phyloP scores from a whole-genome alignment of 140 eudicot genomes.

The Senecio squalidus region DNA sequence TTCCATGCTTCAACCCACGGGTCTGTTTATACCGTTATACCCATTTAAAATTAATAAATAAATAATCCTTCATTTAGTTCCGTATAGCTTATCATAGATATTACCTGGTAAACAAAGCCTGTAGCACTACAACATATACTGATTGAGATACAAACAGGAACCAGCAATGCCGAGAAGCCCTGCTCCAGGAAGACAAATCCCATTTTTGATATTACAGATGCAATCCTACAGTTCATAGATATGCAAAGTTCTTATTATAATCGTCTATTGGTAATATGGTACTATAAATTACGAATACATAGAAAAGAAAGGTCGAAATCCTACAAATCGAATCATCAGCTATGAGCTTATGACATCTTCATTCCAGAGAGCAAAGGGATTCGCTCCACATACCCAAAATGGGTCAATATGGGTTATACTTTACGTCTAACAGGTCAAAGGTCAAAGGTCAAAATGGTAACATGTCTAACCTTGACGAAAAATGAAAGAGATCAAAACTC shows the following conservation, averaged over 20 bases:
- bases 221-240: slow-evolving; percentile 58
- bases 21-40: slow-evolving; percentile 51
- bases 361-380: no score
- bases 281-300: no score
- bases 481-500: neutral
- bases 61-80: no score
- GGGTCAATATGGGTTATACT: no score
- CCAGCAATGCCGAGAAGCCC: slow-evolving; percentile 73
- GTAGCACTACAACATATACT: slow-evolving; percentile 90
- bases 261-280: neutral
- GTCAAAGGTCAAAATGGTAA: neutral
- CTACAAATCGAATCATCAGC: no score
- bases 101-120: slow-evolving; percentile 96
- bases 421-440: no score
- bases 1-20: slow-evolving; percentile 90
- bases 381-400: no score
- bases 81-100: no score
- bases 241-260: neutral
- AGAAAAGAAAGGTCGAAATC: no score
- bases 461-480: neutral
- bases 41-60: no score
- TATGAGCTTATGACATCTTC: neutral
- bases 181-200: slow-evolving; percentile 95
- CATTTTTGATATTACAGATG: slow-evolving; percentile 94
- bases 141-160: slow-evolving; percentile 72